These are phyloP conservation scores for Aspergillus carlsbadensis DNA, from an alignment of 495 filamentous ascomycete species.

Conservation along the genomic window DNA sequence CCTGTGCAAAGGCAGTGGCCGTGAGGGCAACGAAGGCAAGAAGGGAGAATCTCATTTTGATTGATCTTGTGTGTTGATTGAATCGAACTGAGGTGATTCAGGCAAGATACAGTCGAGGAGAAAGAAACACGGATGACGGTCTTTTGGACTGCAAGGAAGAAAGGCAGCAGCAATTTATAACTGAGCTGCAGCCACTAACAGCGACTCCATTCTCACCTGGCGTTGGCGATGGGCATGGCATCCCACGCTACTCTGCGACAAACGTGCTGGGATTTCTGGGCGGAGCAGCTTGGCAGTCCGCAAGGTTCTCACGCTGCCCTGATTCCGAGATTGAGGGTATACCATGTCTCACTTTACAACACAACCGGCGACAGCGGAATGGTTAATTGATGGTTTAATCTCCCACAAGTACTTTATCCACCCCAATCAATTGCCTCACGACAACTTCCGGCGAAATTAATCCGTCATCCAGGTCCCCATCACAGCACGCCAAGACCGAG, in stretches of 20 bases:
- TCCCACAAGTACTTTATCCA: neutral
- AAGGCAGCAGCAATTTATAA: conserved; percentile 2
- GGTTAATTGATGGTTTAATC: neutral
- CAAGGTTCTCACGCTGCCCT: neutral
- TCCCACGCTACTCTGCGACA: neutral
- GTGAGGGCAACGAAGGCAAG: conserved; percentile 20
- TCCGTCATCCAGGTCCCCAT: neutral
- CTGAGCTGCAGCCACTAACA: neutral
- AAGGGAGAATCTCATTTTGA: conserved; percentile 18
- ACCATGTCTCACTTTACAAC: neutral
- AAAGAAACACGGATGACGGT: neutral
- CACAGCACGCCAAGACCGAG: neutral
- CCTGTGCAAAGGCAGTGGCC: conserved; percentile 15
- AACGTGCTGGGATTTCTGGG: neutral
- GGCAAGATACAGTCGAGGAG: no score
- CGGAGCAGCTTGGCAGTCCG: conserved; percentile 2
- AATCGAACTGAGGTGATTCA: no score
- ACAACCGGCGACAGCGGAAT: neutral
- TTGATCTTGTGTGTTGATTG: neutral
- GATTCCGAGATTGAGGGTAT: neutral
- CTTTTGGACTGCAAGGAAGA: neutral
- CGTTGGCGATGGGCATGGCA: neutral
- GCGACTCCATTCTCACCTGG: neutral
- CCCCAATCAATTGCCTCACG: neutral
- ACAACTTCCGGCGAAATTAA: neutral